A percentile compares a stretch with the other conserved stretches of the same genome.
phyloP scores from a whole-genome alignment of 2,329 filamentous ascomycete species.

The Chrysoporthe puriensis region DNA sequence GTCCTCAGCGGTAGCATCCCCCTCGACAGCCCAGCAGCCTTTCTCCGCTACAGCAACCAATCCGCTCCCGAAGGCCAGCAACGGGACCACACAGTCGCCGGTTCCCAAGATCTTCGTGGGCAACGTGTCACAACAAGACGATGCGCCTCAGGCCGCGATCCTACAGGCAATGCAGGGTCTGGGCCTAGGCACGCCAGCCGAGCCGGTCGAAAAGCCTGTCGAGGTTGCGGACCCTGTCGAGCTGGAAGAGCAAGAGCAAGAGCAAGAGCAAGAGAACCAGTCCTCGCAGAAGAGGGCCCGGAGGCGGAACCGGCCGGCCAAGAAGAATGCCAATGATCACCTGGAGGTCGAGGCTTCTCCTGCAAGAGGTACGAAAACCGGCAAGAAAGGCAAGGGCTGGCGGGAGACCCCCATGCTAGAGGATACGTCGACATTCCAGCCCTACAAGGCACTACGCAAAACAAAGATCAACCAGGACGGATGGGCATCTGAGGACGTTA shows the following conservation, averaged over 20 bases:
- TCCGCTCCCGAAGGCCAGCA: slow-evolving; percentile 7
- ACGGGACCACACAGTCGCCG: slow-evolving; percentile 20
- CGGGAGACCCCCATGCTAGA: slow-evolving; percentile 63
- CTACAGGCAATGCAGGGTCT: slow-evolving; percentile 33
- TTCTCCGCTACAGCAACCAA: slow-evolving; percentile 17
- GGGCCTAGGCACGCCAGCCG: slow-evolving; percentile 29
- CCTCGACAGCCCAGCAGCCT: slow-evolving; percentile 32
- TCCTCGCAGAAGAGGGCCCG: slow-evolving; percentile 36
- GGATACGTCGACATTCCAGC: slow-evolving; percentile 65
- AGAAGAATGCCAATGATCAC: slow-evolving; percentile 36
- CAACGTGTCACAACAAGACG: slow-evolving; percentile 18
- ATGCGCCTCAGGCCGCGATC: slow-evolving; percentile 31
- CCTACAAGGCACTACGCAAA: slow-evolving; percentile 64
- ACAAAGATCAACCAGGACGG: slow-evolving; percentile 65
- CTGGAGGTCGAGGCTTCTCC: slow-evolving; percentile 36
- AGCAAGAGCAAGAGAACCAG: slow-evolving; percentile 24
- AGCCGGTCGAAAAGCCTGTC: slow-evolving; percentile 30
- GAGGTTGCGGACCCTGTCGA: slow-evolving; percentile 31
- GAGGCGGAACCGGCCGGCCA: slow-evolving; percentile 35
- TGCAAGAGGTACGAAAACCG: slow-evolving; percentile 27
- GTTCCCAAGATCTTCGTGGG: slow-evolving; percentile 21
- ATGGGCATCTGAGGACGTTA: slow-evolving; percentile 95
- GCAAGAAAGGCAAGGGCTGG: slow-evolving; percentile 57
- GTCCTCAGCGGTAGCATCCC: slow-evolving; percentile 22
- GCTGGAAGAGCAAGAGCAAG: slow-evolving; percentile 28